These are phyloP conservation scores for Fusarium caatingaense DNA, from an alignment of 2,329 filamentous ascomycete species.

Conservation along the genomic window DNA sequence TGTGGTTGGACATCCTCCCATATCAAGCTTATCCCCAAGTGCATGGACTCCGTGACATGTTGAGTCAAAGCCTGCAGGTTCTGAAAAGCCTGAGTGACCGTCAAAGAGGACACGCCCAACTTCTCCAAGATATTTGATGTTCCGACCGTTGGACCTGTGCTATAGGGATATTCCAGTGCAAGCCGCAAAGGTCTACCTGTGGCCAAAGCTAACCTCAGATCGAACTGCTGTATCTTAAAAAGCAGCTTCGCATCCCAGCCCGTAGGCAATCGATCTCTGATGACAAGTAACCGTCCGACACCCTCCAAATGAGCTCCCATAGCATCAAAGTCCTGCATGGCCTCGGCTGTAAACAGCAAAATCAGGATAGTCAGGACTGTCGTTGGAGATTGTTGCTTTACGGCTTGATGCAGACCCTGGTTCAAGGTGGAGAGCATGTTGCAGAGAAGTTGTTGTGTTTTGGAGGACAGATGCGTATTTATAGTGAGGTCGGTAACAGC, in stretches of 20 bases:
- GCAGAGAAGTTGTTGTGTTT: neutral
- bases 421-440: conserved; percentile 3
- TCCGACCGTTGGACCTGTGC: accelerated
- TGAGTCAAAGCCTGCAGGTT: neutral
- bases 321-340: neutral
- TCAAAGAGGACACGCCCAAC: accelerated
- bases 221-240: conserved; percentile 14
- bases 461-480: neutral
- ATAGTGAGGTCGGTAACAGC: neutral
- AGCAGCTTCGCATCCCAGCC: neutral
- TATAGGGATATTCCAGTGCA: neutral
- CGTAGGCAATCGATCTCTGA: neutral
- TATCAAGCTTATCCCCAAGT: accelerated
- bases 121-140: accelerated
- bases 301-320: neutral
- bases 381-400: neutral
- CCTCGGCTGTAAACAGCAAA: neutral
- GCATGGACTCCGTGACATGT: neutral
- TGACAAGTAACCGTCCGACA: neutral
- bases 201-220: neutral
- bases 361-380: neutral
- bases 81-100: neutral
- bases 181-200: neutral
- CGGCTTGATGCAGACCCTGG: neutral
- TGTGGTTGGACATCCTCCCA: neutral